Evolutionary conservation across 2,329 filamentous ascomycete species (phyloP).

Genomic region (Calonectria hongkongensis): DNA sequence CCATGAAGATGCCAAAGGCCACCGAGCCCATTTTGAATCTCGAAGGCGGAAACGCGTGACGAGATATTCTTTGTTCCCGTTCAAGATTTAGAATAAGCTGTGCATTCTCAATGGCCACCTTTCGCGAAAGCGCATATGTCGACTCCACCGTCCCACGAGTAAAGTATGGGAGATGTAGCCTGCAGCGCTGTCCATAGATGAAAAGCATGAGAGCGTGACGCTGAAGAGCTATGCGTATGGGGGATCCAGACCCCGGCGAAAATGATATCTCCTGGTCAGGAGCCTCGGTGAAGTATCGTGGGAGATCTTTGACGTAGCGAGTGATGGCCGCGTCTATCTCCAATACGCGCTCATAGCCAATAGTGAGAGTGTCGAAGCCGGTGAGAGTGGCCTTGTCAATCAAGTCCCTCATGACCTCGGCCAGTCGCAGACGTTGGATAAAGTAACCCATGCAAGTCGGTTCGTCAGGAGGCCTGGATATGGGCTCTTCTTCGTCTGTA

Average conservation of each 20-base stretch:
- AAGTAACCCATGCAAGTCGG: constrained; percentile 61
- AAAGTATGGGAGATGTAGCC: constrained; percentile 60
- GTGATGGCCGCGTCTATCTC: constrained; percentile 58
- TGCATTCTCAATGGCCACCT: constrained; percentile 57
- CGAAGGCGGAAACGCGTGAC: constrained; percentile 52
- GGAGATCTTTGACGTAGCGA: constrained; percentile 55
- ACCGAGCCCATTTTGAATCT: constrained; percentile 56
- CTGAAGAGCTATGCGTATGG: constrained; percentile 52
- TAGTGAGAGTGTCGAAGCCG: constrained; percentile 54
- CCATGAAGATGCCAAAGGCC: constrained; percentile 59
- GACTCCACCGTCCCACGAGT: constrained; percentile 59
- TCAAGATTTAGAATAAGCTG: constrained; percentile 57
- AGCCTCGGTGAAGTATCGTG: constrained; percentile 52
- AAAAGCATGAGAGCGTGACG: constrained; percentile 58
- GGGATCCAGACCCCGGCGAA: constrained; percentile 28
- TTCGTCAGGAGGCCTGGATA: constrained; percentile 55
- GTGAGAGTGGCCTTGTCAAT: constrained; percentile 58
- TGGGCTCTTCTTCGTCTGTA: constrained; percentile 49
- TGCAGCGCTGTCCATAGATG: constrained; percentile 59
- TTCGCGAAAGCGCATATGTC: constrained; percentile 57
- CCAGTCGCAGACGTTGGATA: constrained; percentile 61
- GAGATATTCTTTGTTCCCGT: constrained; percentile 52
- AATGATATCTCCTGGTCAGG: constrained; percentile 36
- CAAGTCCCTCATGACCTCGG: constrained; percentile 60
- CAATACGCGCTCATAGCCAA: constrained; percentile 57